Base-by-base conservation (phyloP, 1,139 yeast species). In the Yamadazyma buinensis region DNA sequence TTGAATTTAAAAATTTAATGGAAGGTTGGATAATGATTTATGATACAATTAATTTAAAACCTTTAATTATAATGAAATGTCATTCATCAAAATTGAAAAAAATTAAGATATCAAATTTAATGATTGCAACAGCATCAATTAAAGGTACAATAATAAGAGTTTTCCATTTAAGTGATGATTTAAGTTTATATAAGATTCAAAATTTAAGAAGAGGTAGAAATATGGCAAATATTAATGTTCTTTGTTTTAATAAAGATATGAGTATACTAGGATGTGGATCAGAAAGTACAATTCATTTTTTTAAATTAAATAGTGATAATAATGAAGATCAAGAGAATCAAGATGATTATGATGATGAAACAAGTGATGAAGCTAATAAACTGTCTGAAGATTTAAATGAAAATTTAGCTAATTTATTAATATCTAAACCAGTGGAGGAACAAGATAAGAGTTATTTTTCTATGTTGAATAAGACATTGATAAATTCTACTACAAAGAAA, bases 111-210 rank as follows among this genome's bases (percentile, higher is more conserved):
- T 76, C 81, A 7, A 61, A 67, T 21, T 55, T 57, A 12, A 53
- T 71, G 23, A 61, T 83, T 17, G 86, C 88, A 1, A 78, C 90
- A 0, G 84, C 88, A 0, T 80, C 87, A 0, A 63, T 67, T 2
- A 81, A 80, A 44, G 94, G 94, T 0, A 84, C 94, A 0, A 80
- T 84, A 4, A 65, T 84, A 1, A 58, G 92, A 30, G 78, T 82
- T 1, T 61, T 61, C 40, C 52, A 51, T 30, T 46, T 32, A 2
- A 36, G 41, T 6, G 48, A 41, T 2, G 51, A 42, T 9, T 30
- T 49, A 14, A 39, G 41, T 29, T 47, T 67, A 10, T 44, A 49
- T 8, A 61, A 61, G 36, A 56, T 75, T 2, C 64, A 65, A 19
- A 84, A 80, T 48, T 75, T 81, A 42, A 67, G 92, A 45, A 64